These are phyloP conservation scores for Fusarium sterilihyphosum DNA, from an alignment of 2,329 filamentous ascomycete species.

Conservation along the genomic window DNA sequence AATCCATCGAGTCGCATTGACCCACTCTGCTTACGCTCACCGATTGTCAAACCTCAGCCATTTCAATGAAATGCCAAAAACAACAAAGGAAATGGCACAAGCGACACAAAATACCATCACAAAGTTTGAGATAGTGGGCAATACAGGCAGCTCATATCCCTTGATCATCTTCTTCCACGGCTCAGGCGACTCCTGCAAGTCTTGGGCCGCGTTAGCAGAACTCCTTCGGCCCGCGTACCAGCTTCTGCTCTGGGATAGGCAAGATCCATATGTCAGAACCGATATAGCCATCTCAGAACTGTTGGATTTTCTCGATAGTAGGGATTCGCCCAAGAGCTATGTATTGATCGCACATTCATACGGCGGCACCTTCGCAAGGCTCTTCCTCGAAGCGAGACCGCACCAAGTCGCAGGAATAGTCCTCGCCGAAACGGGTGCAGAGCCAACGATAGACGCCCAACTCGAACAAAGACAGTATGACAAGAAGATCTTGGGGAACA, in stretches of 20 bases:
- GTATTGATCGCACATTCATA: conserved; percentile 35
- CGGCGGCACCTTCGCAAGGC: conserved; percentile 30
- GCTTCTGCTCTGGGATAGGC: conserved; percentile 29
- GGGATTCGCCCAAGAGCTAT: not conserved
- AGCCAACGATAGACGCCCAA: conserved; percentile 19
- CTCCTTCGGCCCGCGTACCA: conserved; percentile 4
- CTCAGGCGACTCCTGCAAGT: conserved; percentile 32
- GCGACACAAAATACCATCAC: not conserved
- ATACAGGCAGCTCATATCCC: not conserved
- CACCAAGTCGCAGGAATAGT: conserved; percentile 31
- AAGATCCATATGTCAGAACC: not conserved
- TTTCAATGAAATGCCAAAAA: not conserved
- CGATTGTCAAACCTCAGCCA: not conserved
- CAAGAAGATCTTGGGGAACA: conserved; percentile 10
- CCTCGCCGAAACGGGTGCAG: conserved; percentile 37
- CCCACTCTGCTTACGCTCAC: conserved; percentile 3
- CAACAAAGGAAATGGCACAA: not conserved
- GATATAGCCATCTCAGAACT: not conserved
- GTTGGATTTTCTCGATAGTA: not conserved
- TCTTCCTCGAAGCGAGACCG: conserved; percentile 23
- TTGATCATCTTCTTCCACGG: conserved; percentile 36
- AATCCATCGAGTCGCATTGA: not conserved
- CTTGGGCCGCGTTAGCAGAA: conserved; percentile 19
- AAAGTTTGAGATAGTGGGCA: not conserved
- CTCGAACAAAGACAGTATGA: conserved; percentile 30